These are phyloP conservation scores for Raffaelea arxii DNA, from an alignment of 2,329 filamentous ascomycete genomes.

Conservation along the genomic window DNA sequence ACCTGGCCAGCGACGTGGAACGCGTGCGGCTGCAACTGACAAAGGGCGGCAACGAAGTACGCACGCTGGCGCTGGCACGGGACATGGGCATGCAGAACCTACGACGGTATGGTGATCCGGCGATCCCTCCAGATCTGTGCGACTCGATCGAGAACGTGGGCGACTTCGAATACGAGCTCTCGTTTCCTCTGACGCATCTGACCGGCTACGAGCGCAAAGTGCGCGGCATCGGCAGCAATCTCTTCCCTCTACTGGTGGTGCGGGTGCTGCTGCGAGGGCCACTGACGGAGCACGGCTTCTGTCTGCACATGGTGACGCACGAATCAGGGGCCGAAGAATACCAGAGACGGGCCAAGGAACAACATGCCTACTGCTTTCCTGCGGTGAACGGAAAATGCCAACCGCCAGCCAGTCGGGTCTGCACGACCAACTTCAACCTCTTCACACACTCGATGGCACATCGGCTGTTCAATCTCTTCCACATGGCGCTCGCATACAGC, in stretches of 20 bases:
- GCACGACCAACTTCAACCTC: constrained; percentile 11
- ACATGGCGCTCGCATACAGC: not conserved
- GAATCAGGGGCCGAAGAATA: constrained; percentile 4
- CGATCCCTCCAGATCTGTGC: constrained; percentile 11
- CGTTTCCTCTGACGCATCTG: constrained; percentile 14
- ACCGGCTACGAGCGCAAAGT: constrained; percentile 9
- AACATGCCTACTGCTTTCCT: constrained; percentile 6
- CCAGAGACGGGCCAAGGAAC: constrained; percentile 4
- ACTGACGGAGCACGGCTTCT: constrained; percentile 11
- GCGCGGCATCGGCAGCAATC: constrained; percentile 11
- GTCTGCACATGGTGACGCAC: constrained; percentile 13
- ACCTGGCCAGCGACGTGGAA: constrained; percentile 10
- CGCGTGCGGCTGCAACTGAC: constrained; percentile 9
- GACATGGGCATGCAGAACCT: constrained; percentile 12
- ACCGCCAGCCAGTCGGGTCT: constrained; percentile 7
- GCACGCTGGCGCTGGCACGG: constrained; percentile 5
- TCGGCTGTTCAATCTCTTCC: constrained; percentile 10
- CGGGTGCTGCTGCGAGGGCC: constrained; percentile 9
- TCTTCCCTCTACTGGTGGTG: constrained; percentile 13
- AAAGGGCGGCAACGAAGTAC: constrained; percentile 1
- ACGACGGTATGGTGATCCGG: constrained; percentile 6
- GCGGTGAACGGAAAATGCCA: not conserved
- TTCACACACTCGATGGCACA: constrained; percentile 14
- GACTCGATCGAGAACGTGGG: constrained; percentile 13
- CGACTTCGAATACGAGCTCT: constrained; percentile 14